Evolutionary conservation across 164 flowering plant species (phyloP).

Genomic region (Hamamelis virginiana): DNA sequence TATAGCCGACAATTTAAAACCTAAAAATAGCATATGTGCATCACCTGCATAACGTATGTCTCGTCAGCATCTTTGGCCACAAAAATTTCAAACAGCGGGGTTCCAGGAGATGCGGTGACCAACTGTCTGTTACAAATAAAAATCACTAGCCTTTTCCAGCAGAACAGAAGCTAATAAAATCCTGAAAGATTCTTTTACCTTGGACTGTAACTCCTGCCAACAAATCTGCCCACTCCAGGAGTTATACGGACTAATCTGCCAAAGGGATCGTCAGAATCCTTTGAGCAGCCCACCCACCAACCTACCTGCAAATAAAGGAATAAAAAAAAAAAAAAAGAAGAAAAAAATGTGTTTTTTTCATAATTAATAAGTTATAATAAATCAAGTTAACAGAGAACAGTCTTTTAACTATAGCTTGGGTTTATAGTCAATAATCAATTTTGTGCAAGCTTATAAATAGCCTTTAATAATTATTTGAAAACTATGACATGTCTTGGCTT

Average conservation of each 20-base stretch:
- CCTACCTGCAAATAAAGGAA: conserved; percentile 75
- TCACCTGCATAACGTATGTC: conserved; percentile 77
- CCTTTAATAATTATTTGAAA: too few relatives aligned
- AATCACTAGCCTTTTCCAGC: conserved; percentile 6
- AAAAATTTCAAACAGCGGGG: conserved; percentile 87
- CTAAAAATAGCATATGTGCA: conserved; percentile 1
- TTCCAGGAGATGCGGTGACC: conserved; percentile 80
- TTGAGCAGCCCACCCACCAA: conserved; percentile 94
- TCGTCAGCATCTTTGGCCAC: conserved; percentile 69
- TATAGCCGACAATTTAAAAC: background rate
- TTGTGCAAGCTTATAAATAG: too few relatives aligned
- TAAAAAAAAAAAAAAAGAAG: too few relatives aligned
- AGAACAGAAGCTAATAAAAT: background rate
- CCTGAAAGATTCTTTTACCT: conserved; percentile 39
- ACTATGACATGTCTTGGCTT: too few relatives aligned
- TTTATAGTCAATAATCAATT: too few relatives aligned
- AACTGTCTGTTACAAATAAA: conserved; percentile 67
- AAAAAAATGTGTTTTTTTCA: too few relatives aligned
- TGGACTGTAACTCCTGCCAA: conserved; percentile 84
- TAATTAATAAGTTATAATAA: too few relatives aligned
- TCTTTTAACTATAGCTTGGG: too few relatives aligned
- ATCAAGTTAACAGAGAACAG: too few relatives aligned
- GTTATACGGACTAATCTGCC: conserved; percentile 77
- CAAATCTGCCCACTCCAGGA: conserved; percentile 86
- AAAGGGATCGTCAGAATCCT: conserved; percentile 80